phyloP scores from a whole-genome alignment of 352 stramenopile species.

The Pythium plurisporium region DNA sequence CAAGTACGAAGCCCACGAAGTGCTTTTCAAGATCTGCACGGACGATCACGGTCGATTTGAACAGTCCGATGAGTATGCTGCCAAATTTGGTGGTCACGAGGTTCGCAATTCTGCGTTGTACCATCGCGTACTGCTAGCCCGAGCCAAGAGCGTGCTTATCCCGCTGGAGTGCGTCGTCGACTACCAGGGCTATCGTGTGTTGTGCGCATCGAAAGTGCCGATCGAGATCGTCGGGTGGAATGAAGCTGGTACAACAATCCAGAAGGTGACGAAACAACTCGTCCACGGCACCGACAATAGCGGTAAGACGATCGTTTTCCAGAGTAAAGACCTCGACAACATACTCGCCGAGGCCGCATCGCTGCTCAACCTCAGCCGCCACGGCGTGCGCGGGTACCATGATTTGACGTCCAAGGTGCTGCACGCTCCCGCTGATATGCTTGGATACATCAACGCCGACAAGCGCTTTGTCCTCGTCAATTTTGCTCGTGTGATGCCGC shows the following conservation, averaged over 20 bases:
- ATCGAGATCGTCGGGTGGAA: constrained; percentile 70
- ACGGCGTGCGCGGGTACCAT: constrained; percentile 80
- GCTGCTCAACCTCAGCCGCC: constrained; percentile 80
- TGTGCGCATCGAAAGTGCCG: constrained; percentile 82
- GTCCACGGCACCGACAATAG: constrained; percentile 83
- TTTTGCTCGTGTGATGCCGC: constrained; percentile 83
- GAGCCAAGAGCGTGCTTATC: constrained; percentile 42
- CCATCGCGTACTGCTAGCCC: constrained; percentile 38
- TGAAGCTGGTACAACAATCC: constrained; percentile 47
- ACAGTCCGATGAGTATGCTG: constrained; percentile 81
- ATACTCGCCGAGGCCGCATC: constrained; percentile 52
- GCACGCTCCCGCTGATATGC: constrained; percentile 73
- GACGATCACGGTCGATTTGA: constrained; percentile 92
- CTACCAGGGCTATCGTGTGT: constrained; percentile 83
- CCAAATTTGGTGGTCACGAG: constrained; percentile 82
- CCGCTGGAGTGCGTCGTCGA: constrained; percentile 84
- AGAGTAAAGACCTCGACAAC: constrained; percentile 75
- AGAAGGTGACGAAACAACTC: constrained; percentile 70
- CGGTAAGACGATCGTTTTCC: constrained; percentile 73
- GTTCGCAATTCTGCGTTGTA: constrained; percentile 79
- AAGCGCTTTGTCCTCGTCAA: constrained; percentile 73
- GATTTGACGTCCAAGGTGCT: constrained; percentile 85
- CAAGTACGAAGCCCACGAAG: constrained; percentile 86
- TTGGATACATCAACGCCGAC: constrained; percentile 59
- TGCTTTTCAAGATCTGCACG: constrained; percentile 86